phyloP scores from a whole-genome alignment of 2,329 filamentous ascomycete genomes.

The Aspergillus sojae region DNA sequence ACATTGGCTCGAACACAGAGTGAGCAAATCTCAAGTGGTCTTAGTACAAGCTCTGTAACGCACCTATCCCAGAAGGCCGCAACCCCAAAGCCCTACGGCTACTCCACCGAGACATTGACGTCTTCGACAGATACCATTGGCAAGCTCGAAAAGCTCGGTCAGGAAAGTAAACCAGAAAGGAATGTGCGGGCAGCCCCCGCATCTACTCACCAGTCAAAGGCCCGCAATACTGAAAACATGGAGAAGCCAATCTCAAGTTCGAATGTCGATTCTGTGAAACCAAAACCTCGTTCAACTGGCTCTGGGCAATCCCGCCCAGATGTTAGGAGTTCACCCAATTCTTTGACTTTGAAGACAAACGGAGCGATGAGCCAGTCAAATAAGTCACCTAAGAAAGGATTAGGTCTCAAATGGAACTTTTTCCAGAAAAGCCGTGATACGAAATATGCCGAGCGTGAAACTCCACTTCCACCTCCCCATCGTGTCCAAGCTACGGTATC shows the following conservation, averaged over 20 bases:
- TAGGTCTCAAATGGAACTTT: slow-evolving; percentile 58
- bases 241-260: neutral
- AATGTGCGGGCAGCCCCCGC: neutral
- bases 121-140: slow-evolving; percentile 28
- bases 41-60: slow-evolving; percentile 34
- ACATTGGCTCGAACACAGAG: slow-evolving; percentile 42
- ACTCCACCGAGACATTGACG: slow-evolving; percentile 38
- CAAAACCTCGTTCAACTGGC: neutral
- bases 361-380: slow-evolving; percentile 15
- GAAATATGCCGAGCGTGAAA: slow-evolving; percentile 20
- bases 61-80: slow-evolving; percentile 25
- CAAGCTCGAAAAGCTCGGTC: slow-evolving; percentile 9
- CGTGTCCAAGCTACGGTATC: slow-evolving; percentile 47
- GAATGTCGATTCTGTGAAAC: neutral
- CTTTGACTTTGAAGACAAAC: neutral
- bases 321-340: neutral
- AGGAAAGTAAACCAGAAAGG: neutral
- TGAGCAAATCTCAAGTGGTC: slow-evolving; percentile 41
- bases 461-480: slow-evolving; percentile 24
- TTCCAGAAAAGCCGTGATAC: slow-evolving; percentile 52
- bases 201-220: neutral
- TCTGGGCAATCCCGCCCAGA: neutral
- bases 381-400: slow-evolving; percentile 34
- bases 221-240: neutral
- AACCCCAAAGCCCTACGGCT: slow-evolving; percentile 28